Evolutionary conservation across 371 early-diverging fungal species (phyloP), one percentile per base, ranked within the genome.

Genomic region (Syncephalis fuscata): DNA sequence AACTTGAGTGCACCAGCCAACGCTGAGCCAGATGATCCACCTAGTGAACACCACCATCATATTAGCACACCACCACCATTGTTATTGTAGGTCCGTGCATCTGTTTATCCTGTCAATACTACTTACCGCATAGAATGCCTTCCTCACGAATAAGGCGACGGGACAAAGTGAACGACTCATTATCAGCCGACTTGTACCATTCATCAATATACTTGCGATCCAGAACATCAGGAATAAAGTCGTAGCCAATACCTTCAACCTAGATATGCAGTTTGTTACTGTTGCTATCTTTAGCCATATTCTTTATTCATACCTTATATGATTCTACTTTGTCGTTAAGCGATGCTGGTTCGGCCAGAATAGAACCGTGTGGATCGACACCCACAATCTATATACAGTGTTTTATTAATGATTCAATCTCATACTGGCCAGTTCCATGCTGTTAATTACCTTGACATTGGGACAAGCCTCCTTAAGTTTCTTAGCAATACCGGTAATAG

Each of bases 211-310:
- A 58, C 22, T 55, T 44, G 38, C 87, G 79, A 50, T 93, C 81
- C 49, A 95, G 63, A 16, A 82, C 88, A 38, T 90, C 78, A 22
- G 98, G 95, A 51, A 97, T 76, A 62, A 94, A 97, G 64, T 97
- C 95, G 58, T 97, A 92, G 26, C 98, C 96, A 42, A 97, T 92
- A 47, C 96, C 98, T 71, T 97, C 96, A 20, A 93, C 92, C 65
- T 76, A 70, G 59, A 80, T 79, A 19, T 32, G 11, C 11, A 32
- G 11, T 11, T 66, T 59, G n/a, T 64, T 64, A 16, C 56, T 66
- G 4, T 59, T 60, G 7, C 62, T 55, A 4, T 48, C 47, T 39
- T 53, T 44, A 44, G n/a, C 15, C 1, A 50, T 22, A 42, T n/a
- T n/a, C 15, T 39, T 16, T 8, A 21, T 36, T 19, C 14, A 16